Base-by-base conservation (phyloP, 2,329 filamentous ascomycete genomes). In the Aulographum hederae region DNA sequence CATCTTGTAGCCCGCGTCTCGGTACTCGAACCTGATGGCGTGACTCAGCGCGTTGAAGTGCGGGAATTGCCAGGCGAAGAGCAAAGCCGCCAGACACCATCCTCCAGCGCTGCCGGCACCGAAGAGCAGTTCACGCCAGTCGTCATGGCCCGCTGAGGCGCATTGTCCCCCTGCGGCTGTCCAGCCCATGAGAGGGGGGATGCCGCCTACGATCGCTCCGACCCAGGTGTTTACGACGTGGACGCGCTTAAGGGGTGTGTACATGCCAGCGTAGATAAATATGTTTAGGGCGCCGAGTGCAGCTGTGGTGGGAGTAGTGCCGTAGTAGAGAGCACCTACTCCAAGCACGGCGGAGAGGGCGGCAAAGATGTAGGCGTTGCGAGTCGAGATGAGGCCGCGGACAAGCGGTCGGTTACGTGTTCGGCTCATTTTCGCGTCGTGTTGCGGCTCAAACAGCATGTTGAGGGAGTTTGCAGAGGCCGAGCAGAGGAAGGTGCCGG, bases 181-280 rank as follows among this genome's bases (percentile, higher is more conserved):
- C 89, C 89, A 98, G 40, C 89, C 89, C 89, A 98, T 98, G 19
- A 98, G 57, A 1, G 89, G 89, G 1, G 89, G 86, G 34, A 98
- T 92, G 1, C 78, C 85, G 38, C 89, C 89, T 0, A 98, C 81
- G 0, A 98, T 55, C 3, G 85, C 89, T 12, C 89, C 89, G 12
- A 91, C 69, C 89, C 89, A 98, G 0, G 89, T 98, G 48, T 98
- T 98, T 36, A 85, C 57, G 6, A 76, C 78, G 3, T 77, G 79
- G 10, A 94, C 60, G 5, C 82, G 74, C 57, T 98, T 98, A 46
- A 95, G 58, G 0, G 86, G 85, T 0, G 89, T 98, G 53, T 98
- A 98, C 1, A 85, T 61, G 34, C 80, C 86, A 0, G 85, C 89
- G 44, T 98, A 98, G 2, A 98, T 65, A 4, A 70, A 61, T 29